Conservation (phyloP, 352 stramenopile species). For the Lagenidium sp. region DNA sequence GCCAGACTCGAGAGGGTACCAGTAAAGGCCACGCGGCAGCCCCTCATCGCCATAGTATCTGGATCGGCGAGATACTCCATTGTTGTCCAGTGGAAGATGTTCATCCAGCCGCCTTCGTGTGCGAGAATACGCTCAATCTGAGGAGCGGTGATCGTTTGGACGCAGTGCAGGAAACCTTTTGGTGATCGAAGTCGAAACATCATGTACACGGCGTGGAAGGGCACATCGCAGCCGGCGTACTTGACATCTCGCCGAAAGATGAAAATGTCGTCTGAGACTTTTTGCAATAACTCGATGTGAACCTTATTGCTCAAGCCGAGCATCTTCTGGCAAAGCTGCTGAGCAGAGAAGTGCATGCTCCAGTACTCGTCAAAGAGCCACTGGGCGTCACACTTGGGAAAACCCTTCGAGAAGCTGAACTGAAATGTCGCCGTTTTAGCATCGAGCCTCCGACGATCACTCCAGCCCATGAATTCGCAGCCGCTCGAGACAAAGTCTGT, state of each 20-base stretch:
- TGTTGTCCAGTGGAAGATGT: conserved; percentile 65
- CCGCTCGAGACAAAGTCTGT: conserved; percentile 34
- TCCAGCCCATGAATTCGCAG: conserved; percentile 42
- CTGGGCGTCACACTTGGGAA: conserved; percentile 24
- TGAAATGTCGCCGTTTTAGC: conserved; percentile 37
- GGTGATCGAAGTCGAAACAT: conserved; percentile 55
- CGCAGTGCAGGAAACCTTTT: conserved; percentile 44
- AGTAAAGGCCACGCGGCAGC: no score
- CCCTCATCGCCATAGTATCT: no score
- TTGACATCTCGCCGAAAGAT: conserved; percentile 28
- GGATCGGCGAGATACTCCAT: no score
- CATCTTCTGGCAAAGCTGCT: conserved; percentile 27
- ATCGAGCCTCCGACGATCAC: conserved; percentile 28
- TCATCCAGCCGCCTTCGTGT: conserved; percentile 34
- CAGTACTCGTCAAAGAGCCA: conserved; percentile 35
- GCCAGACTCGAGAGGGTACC: no score
- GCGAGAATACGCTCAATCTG: conserved; percentile 35
- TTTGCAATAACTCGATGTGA: conserved; percentile 33
- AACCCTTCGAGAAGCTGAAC: conserved; percentile 58
- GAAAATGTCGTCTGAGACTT: conserved; percentile 36
- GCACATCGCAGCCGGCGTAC: conserved; percentile 21
- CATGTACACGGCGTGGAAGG: conserved; percentile 57
- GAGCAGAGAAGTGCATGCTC: conserved; percentile 27
- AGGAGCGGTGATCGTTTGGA: conserved; percentile 45
- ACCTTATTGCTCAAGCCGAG: conserved; percentile 25